phyloP scores from a whole-genome alignment of 257 asterid genomes.

The Marsdenia floribunda region DNA sequence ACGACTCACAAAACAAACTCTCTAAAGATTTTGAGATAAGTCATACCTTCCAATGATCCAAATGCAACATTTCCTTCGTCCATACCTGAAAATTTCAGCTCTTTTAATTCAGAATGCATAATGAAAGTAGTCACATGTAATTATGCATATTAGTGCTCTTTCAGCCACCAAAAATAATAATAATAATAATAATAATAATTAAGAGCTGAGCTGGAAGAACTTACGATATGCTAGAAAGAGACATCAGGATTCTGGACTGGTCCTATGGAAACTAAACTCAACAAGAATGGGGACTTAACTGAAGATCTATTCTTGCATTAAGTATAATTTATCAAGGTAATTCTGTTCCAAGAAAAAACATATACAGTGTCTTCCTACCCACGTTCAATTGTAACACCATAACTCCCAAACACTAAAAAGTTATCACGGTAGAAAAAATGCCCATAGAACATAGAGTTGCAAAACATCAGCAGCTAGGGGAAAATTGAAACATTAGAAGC shows the following conservation, averaged over 20 bases:
- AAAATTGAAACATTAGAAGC: not conserved
- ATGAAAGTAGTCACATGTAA: not conserved
- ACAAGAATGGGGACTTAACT: not conserved
- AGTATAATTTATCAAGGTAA: not conserved
- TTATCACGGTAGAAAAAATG: too few species aligned
- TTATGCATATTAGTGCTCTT: not conserved
- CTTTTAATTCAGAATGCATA: not conserved
- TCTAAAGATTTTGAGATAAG: slow-evolving; percentile 4
- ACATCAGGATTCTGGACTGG: not conserved
- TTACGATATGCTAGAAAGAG: not conserved
- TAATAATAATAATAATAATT: too few species aligned
- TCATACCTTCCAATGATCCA: slow-evolving; percentile 35
- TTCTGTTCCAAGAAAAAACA: not conserved
- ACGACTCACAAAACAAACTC: not conserved
- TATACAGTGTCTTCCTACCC: not conserved
- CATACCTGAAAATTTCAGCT: slow-evolving; percentile 23
- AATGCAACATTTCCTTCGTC: slow-evolving; percentile 27
- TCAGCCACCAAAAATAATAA: not conserved
- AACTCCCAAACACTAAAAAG: not conserved
- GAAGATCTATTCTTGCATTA: not conserved
- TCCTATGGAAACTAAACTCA: not conserved
- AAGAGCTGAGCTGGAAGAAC: not conserved
- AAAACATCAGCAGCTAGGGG: not conserved
- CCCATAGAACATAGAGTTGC: not conserved
- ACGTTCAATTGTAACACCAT: not conserved